These are phyloP conservation scores for Herpotrichia juniperi DNA, from an alignment of 2,329 filamentous ascomycete genomes.

Conservation along the genomic window DNA sequence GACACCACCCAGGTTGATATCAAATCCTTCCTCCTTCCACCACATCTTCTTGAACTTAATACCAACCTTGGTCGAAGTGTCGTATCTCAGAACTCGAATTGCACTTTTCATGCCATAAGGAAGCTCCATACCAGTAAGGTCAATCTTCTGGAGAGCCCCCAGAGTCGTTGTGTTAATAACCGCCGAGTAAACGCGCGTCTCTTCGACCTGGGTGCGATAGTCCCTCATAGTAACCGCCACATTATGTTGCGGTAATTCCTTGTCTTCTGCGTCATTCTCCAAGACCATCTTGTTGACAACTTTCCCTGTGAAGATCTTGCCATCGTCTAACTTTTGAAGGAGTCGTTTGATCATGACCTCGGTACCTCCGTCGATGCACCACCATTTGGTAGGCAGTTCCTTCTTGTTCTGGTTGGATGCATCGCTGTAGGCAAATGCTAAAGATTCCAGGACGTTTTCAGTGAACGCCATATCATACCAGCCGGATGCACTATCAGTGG, in stretches of 20 bases:
- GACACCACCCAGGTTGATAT: slow-evolving; percentile 33
- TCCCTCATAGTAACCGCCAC: too few relatives aligned
- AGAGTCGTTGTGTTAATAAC: slow-evolving; percentile 44
- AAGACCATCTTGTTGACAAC: too few relatives aligned
- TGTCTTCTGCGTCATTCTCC: not conserved
- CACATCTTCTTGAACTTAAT: slow-evolving; percentile 41
- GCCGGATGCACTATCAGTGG: too few relatives aligned
- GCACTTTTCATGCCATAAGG: slow-evolving; percentile 31
- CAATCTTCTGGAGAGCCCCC: slow-evolving; percentile 35
- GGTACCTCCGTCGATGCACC: too few relatives aligned
- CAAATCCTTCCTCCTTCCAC: slow-evolving; percentile 34
- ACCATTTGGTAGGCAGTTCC: too few relatives aligned
- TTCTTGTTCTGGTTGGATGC: too few relatives aligned
- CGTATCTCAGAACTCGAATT: slow-evolving; percentile 41
- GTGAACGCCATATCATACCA: too few relatives aligned
- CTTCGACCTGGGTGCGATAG: not conserved
- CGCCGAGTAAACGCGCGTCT: slow-evolving; percentile 25
- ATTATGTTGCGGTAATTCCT: slow-evolving; percentile 15
- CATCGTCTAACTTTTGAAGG: too few relatives aligned
- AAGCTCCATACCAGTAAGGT: slow-evolving; percentile 27
- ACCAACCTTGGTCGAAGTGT: slow-evolving; percentile 39
- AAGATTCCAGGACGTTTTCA: too few relatives aligned
- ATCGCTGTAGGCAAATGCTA: too few relatives aligned
- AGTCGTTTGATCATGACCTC: too few relatives aligned
- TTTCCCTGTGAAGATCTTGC: too few relatives aligned